phyloP scores from a whole-genome alignment of 495 filamentous ascomycete genomes.

The Daldinia childiae region DNA sequence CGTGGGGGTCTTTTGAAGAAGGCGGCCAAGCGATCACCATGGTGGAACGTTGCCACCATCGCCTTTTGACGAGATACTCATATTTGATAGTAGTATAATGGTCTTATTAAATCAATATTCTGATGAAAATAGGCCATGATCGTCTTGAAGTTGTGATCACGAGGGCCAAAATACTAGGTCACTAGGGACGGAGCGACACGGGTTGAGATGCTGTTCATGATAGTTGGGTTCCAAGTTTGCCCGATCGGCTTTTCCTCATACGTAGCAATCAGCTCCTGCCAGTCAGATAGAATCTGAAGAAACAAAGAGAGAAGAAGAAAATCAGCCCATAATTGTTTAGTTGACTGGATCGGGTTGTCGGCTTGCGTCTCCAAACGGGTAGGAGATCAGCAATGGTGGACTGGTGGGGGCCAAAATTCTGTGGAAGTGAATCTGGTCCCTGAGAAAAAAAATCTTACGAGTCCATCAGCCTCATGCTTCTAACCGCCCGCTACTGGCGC shows the following conservation, averaged over 20 bases:
- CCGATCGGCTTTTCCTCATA: conserved; percentile 32
- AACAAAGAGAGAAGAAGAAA: conserved; percentile 14
- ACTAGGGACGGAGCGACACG: conserved; percentile 13
- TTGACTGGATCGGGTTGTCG: conserved; percentile 20
- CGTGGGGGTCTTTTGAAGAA: conserved; percentile 26
- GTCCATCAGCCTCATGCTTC: conserved; percentile 31
- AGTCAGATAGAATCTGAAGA: conserved; percentile 20
- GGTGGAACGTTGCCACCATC: conserved; percentile 8
- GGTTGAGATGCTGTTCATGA: conserved; percentile 19
- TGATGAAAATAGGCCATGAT: conserved; percentile 28
- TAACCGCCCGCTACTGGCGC: neutral
- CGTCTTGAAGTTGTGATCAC: conserved; percentile 27
- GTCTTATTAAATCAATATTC: conserved; percentile 27
- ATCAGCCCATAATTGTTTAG: conserved; percentile 38
- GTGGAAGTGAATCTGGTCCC: conserved; percentile 22
- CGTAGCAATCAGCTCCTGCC: conserved; percentile 11
- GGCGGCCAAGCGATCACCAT: conserved; percentile 12
- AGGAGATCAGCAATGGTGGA: conserved; percentile 29
- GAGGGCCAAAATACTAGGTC: conserved; percentile 19
- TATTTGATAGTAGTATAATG: conserved; percentile 9
- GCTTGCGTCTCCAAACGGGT: conserved; percentile 20
- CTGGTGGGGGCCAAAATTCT: conserved; percentile 22
- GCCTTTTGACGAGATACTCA: conserved; percentile 7
- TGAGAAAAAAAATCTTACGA: conserved; percentile 11
- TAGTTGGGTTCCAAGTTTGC: conserved; percentile 30